Base-by-base conservation (phyloP, 345 rosid genomes). In the Pistacia vera region DNA sequence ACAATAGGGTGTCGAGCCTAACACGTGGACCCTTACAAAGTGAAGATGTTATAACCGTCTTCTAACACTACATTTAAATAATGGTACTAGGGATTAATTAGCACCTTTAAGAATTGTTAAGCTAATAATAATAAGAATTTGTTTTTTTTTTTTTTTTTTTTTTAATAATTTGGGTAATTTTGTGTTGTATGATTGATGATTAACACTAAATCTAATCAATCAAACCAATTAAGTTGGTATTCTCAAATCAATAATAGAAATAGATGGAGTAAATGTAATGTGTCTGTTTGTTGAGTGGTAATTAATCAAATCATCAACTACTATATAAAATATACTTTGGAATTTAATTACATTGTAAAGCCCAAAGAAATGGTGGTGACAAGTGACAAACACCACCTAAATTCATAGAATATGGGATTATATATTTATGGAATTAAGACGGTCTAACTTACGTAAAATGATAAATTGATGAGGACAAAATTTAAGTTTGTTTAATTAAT, bases 1-100 rank as follows among this genome's bases (percentile, higher is more conserved):
- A 73, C 59, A 49, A 56, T 80, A 22, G 71, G 78, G 72, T 72
- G 80, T 71, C 77, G 66, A 52, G 78, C 78, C 86, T 58, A 68
- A 80, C 82, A 80, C 80, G 74, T 75, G 68, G 71, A 54, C 76
- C 80, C 79, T 75, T 64, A 30, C 57, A 83, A 75, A 49, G 66
- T 77, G 83, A 73, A 75, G 83, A 77, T 77, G 81, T 80, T 74
- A 67, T 74, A 83, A 83, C 86, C 61, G 71, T 22, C 25, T 22
- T 22, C 25, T 22, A 22, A 22, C 25, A 22, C 25, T 22, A 22
- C 25, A 22, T 22, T 22, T 22, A 22, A 22, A 22, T 22, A 22
- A 22, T 22, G 25, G 25, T 22, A 22, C 25, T 22, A 22, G 25
- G 25, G 25, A 22, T 22, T 22, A 22, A 22, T 22, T 22, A 22